Conservation (phyloP, 768 basidiomycete genomes). For the Rhodotorula paludigena region DNA sequence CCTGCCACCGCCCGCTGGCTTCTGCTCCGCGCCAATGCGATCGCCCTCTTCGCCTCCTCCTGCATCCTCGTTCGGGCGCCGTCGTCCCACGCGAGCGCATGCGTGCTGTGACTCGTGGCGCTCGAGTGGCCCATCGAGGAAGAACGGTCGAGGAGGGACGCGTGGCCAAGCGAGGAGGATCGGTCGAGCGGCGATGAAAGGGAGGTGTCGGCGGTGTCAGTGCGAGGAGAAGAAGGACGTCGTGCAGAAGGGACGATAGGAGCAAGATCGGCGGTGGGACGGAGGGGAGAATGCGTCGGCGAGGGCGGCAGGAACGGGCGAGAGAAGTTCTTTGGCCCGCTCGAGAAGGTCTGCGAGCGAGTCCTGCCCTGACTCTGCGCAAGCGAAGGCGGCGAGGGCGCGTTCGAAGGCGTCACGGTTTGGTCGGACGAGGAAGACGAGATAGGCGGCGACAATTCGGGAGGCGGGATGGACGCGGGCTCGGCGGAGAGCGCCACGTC, state of each 20-base stretch:
- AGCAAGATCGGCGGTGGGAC: neutral
- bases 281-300: neutral
- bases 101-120: slow-evolving; percentile 12
- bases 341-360: neutral
- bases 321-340: slow-evolving; percentile 27
- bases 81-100: slow-evolving; percentile 23
- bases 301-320: slow-evolving; percentile 10
- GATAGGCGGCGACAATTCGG: neutral
- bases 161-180: slow-evolving; percentile 1
- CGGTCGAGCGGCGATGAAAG: slow-evolving; percentile 3
- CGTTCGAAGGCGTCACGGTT: neutral
- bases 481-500: too few species aligned
- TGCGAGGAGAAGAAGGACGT: neutral
- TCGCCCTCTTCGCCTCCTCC: slow-evolving; percentile 24
- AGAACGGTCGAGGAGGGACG: slow-evolving; percentile 6
- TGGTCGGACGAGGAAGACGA: neutral
- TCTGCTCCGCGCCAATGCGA: slow-evolving; percentile 5
- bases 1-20: neutral
- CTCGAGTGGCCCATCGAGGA: slow-evolving; percentile 6
- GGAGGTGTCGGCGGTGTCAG: neutral
- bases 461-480: too few species aligned
- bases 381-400: neutral
- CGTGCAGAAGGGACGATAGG: neutral
- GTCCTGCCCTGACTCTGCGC: neutral
- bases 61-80: slow-evolving; percentile 2